These are phyloP conservation scores for Chaetomium olivaceum DNA, from an alignment of 2,329 filamentous ascomycete genomes.

Conservation along the genomic window DNA sequence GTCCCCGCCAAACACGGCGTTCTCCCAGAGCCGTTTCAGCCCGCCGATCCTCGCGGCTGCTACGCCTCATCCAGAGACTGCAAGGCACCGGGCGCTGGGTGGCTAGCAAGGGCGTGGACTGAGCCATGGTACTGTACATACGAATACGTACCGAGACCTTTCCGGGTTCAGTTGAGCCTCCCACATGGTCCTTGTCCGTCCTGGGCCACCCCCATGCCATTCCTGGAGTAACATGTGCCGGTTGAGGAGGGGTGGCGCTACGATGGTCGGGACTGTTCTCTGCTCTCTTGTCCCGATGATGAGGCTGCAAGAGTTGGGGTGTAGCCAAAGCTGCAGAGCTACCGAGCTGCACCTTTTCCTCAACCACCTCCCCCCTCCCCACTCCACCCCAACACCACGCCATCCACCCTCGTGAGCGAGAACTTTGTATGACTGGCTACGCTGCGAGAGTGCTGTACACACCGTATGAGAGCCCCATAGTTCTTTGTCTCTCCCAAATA, in stretches of 20 bases:
- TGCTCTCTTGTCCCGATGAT: no score
- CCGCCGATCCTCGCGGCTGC: conserved; percentile 41
- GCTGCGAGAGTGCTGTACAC: not conserved
- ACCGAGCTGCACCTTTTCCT: not conserved
- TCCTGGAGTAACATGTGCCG: not conserved
- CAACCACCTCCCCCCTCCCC: not conserved
- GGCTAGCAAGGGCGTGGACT: not conserved
- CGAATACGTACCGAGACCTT: not conserved
- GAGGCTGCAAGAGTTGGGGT: no score
- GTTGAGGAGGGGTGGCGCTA: no score
- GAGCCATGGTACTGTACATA: no score
- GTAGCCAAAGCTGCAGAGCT: not conserved
- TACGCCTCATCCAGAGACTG: conserved; percentile 25
- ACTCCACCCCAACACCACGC: not conserved
- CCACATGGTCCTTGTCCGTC: not conserved
- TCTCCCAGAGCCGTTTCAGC: conserved; percentile 41
- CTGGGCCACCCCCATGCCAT: conserved; percentile 1
- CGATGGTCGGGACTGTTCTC: no score
- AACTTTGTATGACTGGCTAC: not conserved
- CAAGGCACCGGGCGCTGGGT: not conserved
- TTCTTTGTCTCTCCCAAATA: not conserved
- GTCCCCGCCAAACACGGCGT: conserved; percentile 32
- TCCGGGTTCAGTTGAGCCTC: not conserved
- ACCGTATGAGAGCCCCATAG: not conserved
- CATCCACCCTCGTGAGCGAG: not conserved